Percentiles rank a stretch among this genome's conserved stretches.
Evolutionary conservation across 2,329 filamentous ascomycete species (phyloP).

Genomic region (Clonostachys rosea): DNA sequence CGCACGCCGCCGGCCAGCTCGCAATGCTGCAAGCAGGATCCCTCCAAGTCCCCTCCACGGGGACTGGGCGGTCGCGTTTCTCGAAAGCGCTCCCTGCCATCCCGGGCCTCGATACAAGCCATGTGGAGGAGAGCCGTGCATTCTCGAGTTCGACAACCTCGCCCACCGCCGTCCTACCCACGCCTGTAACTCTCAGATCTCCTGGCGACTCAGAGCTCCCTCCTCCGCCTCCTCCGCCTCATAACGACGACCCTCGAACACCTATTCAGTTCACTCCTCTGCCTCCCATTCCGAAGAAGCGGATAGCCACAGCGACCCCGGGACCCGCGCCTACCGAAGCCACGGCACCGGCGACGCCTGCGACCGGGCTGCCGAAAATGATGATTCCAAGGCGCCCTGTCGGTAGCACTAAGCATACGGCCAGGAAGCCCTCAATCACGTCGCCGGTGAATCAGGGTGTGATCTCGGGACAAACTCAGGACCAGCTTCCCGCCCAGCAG

Average conservation of each 20-base stretch:
- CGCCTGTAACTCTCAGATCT: no score
- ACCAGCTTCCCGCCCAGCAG: neutral
- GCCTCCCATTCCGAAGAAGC: conserved; percentile 7
- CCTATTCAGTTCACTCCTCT: conserved; percentile 6
- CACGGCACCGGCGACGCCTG: neutral
- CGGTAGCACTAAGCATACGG: neutral
- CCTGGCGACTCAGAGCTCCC: conserved; percentile 3
- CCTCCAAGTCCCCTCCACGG: conserved; percentile 1
- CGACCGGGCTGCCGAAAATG: conserved; percentile 1
- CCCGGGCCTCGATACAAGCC: conserved; percentile 17
- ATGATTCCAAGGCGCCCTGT: conserved; percentile 4
- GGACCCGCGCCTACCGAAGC: neutral
- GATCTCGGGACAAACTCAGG: neutral
- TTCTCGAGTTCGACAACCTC: neutral
- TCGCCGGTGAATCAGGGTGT: no score
- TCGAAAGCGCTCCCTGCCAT: conserved; percentile 53
- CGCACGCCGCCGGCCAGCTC: neutral
- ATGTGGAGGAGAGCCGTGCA: neutral
- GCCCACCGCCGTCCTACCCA: neutral
- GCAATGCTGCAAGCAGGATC: conserved; percentile 1
- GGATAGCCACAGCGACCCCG: conserved; percentile 4
- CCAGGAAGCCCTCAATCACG: neutral
- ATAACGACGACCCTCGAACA: conserved; percentile 2
- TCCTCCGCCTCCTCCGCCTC: conserved; percentile 14
- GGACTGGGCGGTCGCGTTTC: conserved; percentile 45